Evolutionary conservation across 306 rosid species (phyloP).

Genomic region (Lathyrus sativus): DNA sequence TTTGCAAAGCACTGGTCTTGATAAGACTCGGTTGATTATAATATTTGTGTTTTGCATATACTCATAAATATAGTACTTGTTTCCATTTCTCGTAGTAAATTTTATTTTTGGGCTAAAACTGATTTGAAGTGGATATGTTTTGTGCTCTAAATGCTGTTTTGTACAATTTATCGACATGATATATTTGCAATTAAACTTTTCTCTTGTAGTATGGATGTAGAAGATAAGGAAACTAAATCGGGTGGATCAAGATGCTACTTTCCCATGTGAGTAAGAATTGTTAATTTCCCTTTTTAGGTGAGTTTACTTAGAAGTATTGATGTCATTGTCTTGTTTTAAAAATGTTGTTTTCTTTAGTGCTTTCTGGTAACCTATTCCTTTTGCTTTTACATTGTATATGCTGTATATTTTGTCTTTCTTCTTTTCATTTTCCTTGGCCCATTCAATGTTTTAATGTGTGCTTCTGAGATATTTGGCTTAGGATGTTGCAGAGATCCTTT

Average conservation of each 20-base stretch:
- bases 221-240: slow-evolving; percentile 49
- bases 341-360: slow-evolving; percentile 7
- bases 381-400: slow-evolving; percentile 20
- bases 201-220: slow-evolving; percentile 46
- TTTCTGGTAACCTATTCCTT: slow-evolving; percentile 18
- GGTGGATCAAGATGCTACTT: slow-evolving; percentile 58
- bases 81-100: neutral
- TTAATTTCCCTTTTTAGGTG: slow-evolving; percentile 25
- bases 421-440: neutral
- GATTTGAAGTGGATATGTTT: slow-evolving; percentile 29
- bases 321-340: slow-evolving; percentile 12
- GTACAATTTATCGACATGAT: slow-evolving; percentile 20
- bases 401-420: neutral
- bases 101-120: slow-evolving; percentile 23
- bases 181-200: slow-evolving; percentile 16
- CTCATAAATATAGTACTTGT: neutral
- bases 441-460: slow-evolving; percentile 12
- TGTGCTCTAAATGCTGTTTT: slow-evolving; percentile 19
- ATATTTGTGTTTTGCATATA: slow-evolving; percentile 22
- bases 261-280: slow-evolving; percentile 68
- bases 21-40: slow-evolving; percentile 12
- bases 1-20: slow-evolving; percentile 27
- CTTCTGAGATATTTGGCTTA: slow-evolving; percentile 30
- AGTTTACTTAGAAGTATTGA: slow-evolving; percentile 29
- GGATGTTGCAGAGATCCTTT: slow-evolving; percentile 25